Evolutionary conservation across 2,329 filamentous ascomycete genomes (phyloP).

Genomic region (Neofusicoccum kwambonambiense): DNA sequence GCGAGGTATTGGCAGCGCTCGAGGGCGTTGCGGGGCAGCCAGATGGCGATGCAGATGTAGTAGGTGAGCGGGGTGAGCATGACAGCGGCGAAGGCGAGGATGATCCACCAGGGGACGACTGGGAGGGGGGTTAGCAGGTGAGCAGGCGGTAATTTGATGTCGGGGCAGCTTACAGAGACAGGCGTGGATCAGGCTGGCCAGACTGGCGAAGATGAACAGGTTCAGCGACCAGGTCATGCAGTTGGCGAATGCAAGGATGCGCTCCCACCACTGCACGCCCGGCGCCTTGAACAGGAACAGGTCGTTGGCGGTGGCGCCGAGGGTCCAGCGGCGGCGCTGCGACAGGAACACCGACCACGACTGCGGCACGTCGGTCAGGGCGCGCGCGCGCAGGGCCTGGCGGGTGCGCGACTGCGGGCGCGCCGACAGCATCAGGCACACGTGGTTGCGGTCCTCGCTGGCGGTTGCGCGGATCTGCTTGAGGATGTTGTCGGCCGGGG

Average conservation of each 20-base stretch:
- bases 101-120: constrained; percentile 21
- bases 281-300: constrained; percentile 49
- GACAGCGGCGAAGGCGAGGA: constrained; percentile 26
- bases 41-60: constrained; percentile 28
- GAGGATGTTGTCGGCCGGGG: constrained; percentile 50
- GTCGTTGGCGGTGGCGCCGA: constrained; percentile 51
- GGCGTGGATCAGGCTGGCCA: constrained; percentile 27
- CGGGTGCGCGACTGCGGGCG: constrained; percentile 44
- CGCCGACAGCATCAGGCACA: constrained; percentile 45
- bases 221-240: constrained; percentile 42
- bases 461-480: constrained; percentile 51
- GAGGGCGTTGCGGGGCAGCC: constrained; percentile 26
- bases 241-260: constrained; percentile 48
- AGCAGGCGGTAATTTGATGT: not conserved
- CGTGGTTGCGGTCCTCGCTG: constrained; percentile 52
- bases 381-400: constrained; percentile 49
- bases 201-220: constrained; percentile 25
- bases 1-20: constrained; percentile 30
- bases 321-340: constrained; percentile 51
- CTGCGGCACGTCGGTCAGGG: constrained; percentile 41
- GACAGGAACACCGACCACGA: constrained; percentile 47
- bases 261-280: constrained; percentile 45
- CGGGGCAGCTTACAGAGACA: not conserved
- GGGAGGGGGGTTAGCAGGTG: not conserved
- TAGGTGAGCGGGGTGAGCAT: constrained; percentile 32